Evolutionary conservation across 345 rosid genomes (phyloP), one percentile per base, ranked within the genome.

Genomic region (Brassica juncea): DNA sequence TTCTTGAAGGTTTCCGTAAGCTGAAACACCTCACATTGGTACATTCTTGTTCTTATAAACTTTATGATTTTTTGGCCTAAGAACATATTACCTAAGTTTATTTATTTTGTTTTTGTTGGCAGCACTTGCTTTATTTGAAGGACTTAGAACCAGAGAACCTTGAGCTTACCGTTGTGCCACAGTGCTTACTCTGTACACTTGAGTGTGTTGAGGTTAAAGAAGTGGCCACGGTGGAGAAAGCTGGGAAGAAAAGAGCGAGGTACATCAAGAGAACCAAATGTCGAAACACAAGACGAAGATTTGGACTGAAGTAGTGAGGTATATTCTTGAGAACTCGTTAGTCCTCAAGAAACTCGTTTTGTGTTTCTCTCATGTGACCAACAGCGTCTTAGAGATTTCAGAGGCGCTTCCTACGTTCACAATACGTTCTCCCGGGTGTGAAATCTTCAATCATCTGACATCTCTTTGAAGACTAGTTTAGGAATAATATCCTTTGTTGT

Each of bases 1-100:
- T 74, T 35, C 78, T 74, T 14, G 8, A 25, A 4, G 28, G 65
- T 47, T 74, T 14, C 34, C 71, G 66, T 4, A 74, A 74, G 35
- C 57, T 75, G 47, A 75, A 75, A 57, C 70, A 6, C 47, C 44
- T 37, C 58, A 67, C 19, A 49, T 11, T 66, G 14, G 79, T 75
- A 75, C 57, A 21, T n/a, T 23, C 39, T 8, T 66, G 30, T 28
- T 67, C 19, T 54, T n/a, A 7, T 52, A 10, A 57, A 15, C 23
- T 2, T 66, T 59, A 4, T 68, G 28, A 28, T 4, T 52, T 52
- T 67, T n/a, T 54, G 32, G 14, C 4, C 39, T 37, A 21, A 32
- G 30, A 32, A 21, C 21, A 31, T 32, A 6, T 27, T 12, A 61
- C 19, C 37, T 62, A 30, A 30, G 2, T 14, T 61, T 61, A 37